Base-by-base conservation (phyloP, 441 rosid genomes). In the Rhodomyrtus psidioides region DNA sequence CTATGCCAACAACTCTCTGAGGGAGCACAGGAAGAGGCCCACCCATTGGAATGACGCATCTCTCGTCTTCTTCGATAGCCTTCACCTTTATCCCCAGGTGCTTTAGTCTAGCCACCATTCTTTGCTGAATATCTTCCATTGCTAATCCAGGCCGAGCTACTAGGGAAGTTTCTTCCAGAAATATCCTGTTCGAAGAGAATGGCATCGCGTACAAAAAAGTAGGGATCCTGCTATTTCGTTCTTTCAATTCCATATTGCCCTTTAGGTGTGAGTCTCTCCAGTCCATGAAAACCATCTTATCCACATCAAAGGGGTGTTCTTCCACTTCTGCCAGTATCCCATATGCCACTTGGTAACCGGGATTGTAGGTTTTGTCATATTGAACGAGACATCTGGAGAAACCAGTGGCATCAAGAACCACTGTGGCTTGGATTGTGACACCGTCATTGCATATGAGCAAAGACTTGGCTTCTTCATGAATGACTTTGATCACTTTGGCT, bases 321-420 rank as follows among this genome's bases (percentile, higher is more conserved):
- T 97, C 99, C 21, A 96, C 99, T 89, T 97, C 98, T 23, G 98
- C 99, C 82, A 97, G 86, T 60, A 97, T 94, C 76, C 99, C 99
- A 82, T 96, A 96, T 2, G 99, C 99, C 82, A 97, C 96, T 89
- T 97, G 99, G 89, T 97, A 96, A 19, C 99, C 99, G 0, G 99
- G 99, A 89, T 97, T 93, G 84, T 97, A 97, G 2, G 98, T 98
- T 90, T 94, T 97, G 87, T 97, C 97, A 89, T 97, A 97, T 92
- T 96, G 94, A 87, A 97, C 97, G 87, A 97, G 94, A 86, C 98
- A 95, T 85, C 97, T 89, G 6, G 99, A 94, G 88, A 97, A 97
- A n/a, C 99, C 99, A 1, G 99, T 97, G 1, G 99, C 99, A 90
- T 96, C 98, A 53, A 97, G 97, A 87, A 97, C 97, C 79, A 96